A percentile compares a stretch with the other conserved stretches of the same genome.
Evolutionary conservation across 1,284 basidiomycete genomes (phyloP).

Genomic region (Cutaneotrichosporon cavernicola): DNA sequence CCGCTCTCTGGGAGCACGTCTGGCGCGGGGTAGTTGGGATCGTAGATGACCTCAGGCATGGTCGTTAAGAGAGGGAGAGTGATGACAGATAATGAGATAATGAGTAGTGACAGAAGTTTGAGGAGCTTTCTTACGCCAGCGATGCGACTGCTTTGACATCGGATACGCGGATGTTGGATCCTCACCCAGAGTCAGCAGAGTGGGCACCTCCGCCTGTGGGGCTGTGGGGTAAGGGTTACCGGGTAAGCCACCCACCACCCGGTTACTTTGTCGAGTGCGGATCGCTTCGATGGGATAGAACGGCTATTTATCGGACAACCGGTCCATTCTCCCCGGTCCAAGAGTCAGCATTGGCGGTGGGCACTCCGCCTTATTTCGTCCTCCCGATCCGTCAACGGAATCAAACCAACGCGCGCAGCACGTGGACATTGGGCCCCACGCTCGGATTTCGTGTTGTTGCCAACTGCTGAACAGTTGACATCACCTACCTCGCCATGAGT

Average conservation of each 20-base stretch:
- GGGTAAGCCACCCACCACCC: no score
- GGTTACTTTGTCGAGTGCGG: no score
- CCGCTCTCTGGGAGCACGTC: conserved; percentile 9
- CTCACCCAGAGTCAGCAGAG: no score
- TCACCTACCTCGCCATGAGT: conserved; percentile 12
- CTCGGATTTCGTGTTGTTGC: conserved; percentile 1
- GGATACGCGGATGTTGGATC: neutral
- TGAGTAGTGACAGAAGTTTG: neutral
- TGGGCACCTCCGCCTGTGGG: no score
- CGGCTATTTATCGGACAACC: neutral
- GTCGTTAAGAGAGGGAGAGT: neutral
- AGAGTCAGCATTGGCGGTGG: neutral
- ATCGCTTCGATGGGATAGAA: no score
- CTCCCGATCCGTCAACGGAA: neutral
- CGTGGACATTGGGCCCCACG: neutral
- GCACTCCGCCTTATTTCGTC: neutral
- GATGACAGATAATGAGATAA: neutral
- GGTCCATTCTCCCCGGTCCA: neutral
- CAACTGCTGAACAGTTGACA: neutral
- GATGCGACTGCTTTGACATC: no score
- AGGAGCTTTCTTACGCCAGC: neutral
- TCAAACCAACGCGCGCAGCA: neutral
- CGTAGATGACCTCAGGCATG: conserved; percentile 20
- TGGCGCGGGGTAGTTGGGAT: conserved; percentile 7
- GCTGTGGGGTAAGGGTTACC: no score